phyloP scores from a whole-genome alignment of 257 asterid species.

The Solanum bulbocastanum region DNA sequence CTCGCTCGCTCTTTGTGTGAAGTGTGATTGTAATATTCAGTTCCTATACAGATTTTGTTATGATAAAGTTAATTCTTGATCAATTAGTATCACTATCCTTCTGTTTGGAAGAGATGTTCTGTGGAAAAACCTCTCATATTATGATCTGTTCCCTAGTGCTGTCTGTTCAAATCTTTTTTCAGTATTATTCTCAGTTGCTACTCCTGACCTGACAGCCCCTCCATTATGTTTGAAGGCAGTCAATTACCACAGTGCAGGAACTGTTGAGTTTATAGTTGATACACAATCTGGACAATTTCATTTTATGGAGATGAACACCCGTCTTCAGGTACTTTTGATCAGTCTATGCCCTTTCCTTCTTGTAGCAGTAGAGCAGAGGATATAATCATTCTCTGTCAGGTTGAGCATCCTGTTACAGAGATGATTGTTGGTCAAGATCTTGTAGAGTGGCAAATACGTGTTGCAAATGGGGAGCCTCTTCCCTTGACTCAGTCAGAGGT shows the following conservation, averaged over 20 bases:
- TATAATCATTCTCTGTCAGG: conserved; percentile 32
- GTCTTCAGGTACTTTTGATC: conserved; percentile 72
- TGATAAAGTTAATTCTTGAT: not conserved
- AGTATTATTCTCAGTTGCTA: not conserved
- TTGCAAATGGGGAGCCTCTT: conserved; percentile 95
- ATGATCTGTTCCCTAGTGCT: not conserved
- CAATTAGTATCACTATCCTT: not conserved
- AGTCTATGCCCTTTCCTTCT: conserved; percentile 3
- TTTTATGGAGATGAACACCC: conserved; percentile 99
- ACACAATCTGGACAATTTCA: conserved; percentile 74
- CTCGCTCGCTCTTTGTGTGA: not conserved
- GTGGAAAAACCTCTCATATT: not conserved
- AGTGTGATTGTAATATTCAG: not conserved
- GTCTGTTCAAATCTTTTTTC: not conserved
- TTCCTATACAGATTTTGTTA: not conserved
- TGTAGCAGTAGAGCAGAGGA: conserved; percentile 6
- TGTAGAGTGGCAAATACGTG: conserved; percentile 97
- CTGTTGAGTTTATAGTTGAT: conserved; percentile 95
- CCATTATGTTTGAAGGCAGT: conserved; percentile 61
- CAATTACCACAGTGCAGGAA: conserved; percentile 84
- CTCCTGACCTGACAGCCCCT: conserved; percentile 11
- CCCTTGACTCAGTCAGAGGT: conserved; percentile 77
- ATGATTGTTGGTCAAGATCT: conserved; percentile 99
- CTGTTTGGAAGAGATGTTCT: not conserved
- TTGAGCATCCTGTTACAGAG: conserved; percentile 99